Evolutionary conservation across 306 rosid species (phyloP), one percentile per base, ranked within the genome.

Genomic region (Neltuma alba): DNA sequence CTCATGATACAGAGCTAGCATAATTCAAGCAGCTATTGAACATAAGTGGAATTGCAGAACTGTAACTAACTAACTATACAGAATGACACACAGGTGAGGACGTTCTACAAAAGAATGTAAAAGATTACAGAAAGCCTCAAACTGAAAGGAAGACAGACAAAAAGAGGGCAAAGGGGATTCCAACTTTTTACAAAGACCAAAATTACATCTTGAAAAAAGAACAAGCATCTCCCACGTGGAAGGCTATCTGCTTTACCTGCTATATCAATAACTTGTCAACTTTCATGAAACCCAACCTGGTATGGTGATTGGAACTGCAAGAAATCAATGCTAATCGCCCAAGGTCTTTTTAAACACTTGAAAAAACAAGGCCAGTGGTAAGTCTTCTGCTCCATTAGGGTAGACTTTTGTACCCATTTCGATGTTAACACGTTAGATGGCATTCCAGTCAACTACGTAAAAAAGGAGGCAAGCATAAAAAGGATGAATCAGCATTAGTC

Each of bases 141-240:
- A 50, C 25, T 15, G 12, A 48, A 14, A 9, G 47, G 7, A 15
- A 48, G 18, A 0, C 16, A 6, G 33, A 70, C 8, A 70, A 6
- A 66, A 5, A 16, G 42, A 15, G 71, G 13, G 25, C 20, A 12
- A 7, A 11, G 41, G 50, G 38, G 18, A n/a, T n/a, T 18, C 23
- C 15, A 13, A 47, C 30, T 14, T n/a, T 64, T 66, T 42, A 48
- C 65, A 12, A 4, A 25, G 28, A 23, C 65, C 65, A 65, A 10
- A 45, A 47, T 5, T 65, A 21, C 74, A 65, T 48, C 38, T 48
- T 52, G n/a, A 18, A 6, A 48, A 65, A 70, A 33, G 37, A 27
- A 36, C 71, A 75, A 61, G 44, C 45, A 76, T 62, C 71, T 42
- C 79, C 30, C 31, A 61, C 21, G 10, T 20, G 70, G 33, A 52